Evolutionary conservation across 148 eudicot genomes (phyloP), one percentile per base, ranked within the genome.

Genomic region (Salicornia ramosissima): DNA sequence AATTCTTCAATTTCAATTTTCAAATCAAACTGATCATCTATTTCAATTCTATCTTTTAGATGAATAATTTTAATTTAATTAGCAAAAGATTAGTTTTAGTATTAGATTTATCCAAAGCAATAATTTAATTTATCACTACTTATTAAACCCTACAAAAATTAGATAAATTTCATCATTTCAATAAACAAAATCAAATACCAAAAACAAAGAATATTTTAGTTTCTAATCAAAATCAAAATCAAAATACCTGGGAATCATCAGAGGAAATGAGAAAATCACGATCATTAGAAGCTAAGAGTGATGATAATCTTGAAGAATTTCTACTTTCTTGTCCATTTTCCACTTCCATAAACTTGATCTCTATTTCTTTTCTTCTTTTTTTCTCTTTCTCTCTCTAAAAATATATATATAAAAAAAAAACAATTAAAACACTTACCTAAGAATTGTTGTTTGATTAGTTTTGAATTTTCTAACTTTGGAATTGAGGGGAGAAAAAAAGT

Each of bases 231-330:
- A 34, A 10, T 42, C 65, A 75, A 56, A 30, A 29, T 19, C 52
- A 24, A 68, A n/a, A n/a, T n/a, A 87, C 93, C 93, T 82, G 80
- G 67, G 83, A 61, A 74, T 83, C 88, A 71, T 80, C 21, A 0
- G 82, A 81, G n/a, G 86, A 75, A n/a, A 88, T 74, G 25, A 88
- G 80, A 79, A 80, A 88, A 60, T 88, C 90, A 34, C 93, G 88
- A 75, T 81, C 83, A 11, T 73, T 75, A n/a, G 93, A 80, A 28
- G 82, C 56, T 66, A 86, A 79, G 7, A 88, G 78, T 30, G 88
- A 86, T 43, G 74, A 60, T 50, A 70, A 69, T 39, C 60, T 67
- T 60, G 88, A 69, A 0, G 64, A 45, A 43, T 46, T 56, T 40
- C 53, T 43, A 70, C 18, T 21, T 13, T 4, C 28, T 3, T 36